phyloP scores from a whole-genome alignment of 169 alveolate genomes.

The Cryptosporidium ryanae region DNA sequence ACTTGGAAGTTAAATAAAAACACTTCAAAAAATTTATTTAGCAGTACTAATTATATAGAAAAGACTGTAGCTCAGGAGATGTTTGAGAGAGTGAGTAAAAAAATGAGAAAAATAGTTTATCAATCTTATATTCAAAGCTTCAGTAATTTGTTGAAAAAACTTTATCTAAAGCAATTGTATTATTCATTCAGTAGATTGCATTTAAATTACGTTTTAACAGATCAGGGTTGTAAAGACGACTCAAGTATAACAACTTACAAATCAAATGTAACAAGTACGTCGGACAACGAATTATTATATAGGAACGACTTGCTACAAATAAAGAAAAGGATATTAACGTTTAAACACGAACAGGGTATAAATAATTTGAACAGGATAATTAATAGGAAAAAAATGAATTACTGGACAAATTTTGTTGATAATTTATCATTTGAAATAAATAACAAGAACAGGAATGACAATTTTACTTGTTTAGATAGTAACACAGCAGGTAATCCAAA shows the following conservation, averaged over 20 bases:
- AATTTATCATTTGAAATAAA: too few relatives aligned
- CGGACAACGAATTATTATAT: conserved; percentile 6
- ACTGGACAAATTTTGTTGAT: conserved; percentile 23
- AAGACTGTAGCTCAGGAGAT: conserved; percentile 59
- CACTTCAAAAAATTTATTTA: conserved; percentile 23
- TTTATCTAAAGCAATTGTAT: conserved; percentile 11
- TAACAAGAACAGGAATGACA: neutral
- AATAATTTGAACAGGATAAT: conserved; percentile 21
- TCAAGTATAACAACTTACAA: conserved; percentile 1
- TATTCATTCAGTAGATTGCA: conserved; percentile 4
- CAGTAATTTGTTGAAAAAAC: neutral
- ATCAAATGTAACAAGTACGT: neutral
- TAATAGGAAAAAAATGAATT: conserved; percentile 10
- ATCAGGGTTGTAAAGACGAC: neutral
- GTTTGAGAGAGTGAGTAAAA: conserved; percentile 35
- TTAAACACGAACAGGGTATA: conserved; percentile 59
- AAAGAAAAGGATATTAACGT: conserved; percentile 22
- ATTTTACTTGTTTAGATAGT: neutral
- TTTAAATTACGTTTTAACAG: neutral
- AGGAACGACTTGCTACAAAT: conserved; percentile 24
- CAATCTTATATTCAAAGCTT: conserved; percentile 9
- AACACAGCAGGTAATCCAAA: neutral
- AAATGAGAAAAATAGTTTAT: conserved; percentile 8
- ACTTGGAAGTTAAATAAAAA: conserved; percentile 55
- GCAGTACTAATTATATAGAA: conserved; percentile 40